phyloP scores from a whole-genome alignment of 2,329 filamentous ascomycete genomes.

The Aspergillus aculeatinus region DNA sequence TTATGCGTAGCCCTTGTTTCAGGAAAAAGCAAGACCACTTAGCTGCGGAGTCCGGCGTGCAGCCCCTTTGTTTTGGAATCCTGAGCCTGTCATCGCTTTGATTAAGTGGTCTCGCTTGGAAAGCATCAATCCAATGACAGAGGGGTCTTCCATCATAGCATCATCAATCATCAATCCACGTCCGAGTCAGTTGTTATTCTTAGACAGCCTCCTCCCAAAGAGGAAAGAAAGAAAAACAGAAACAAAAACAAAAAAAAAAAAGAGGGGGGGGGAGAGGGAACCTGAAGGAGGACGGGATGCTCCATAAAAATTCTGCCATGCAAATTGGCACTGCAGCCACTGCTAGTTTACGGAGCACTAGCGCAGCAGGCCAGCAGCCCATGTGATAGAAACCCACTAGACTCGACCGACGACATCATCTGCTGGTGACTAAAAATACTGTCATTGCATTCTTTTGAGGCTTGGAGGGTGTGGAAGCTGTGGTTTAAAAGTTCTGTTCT shows the following conservation, averaged over 20 bases:
- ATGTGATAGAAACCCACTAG: not conserved
- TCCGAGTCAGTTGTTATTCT: slow-evolving; percentile 2
- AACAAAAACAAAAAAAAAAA: no score
- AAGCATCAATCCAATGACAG: not conserved
- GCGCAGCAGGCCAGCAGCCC: not conserved
- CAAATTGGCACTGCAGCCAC: no score
- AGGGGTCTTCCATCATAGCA: not conserved
- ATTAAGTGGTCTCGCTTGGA: slow-evolving; percentile 1
- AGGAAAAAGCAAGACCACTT: slow-evolving; percentile 3
- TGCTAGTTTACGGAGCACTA: not conserved
- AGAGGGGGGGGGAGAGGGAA: no score
- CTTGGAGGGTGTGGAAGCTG: not conserved
- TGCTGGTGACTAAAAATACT: not conserved
- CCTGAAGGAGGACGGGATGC: no score
- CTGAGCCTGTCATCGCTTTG: not conserved
- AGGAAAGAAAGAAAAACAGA: no score
- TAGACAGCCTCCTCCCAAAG: not conserved
- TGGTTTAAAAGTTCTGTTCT: not conserved
- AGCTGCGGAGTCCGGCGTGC: not conserved
- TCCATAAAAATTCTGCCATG: no score
- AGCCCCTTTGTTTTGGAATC: slow-evolving; percentile 4
- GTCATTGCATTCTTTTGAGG: not conserved
- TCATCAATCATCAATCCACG: not conserved
- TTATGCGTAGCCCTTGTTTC: slow-evolving; percentile 6
- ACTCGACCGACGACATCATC: not conserved